phyloP scores from a whole-genome alignment of 2,329 filamentous ascomycete species.

The Sporothrix humicola region DNA sequence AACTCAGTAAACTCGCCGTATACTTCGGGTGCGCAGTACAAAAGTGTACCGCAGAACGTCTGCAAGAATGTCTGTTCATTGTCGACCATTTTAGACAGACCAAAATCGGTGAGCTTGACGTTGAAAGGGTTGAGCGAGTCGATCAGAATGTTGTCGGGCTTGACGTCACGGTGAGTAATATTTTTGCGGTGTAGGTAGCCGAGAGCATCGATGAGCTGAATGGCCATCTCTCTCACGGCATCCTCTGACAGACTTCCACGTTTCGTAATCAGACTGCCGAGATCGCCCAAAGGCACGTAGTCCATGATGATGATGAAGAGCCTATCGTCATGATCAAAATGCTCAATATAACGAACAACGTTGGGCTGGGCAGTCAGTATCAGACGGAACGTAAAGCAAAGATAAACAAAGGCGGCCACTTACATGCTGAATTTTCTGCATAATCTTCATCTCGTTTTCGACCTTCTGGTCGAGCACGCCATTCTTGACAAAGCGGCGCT shows the following conservation, averaged over 20 bases:
- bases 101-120: conserved; percentile 95
- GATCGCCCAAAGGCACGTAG: conserved; percentile 79
- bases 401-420: conserved; percentile 46
- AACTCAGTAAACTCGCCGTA: conserved; percentile 76
- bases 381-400: conserved; percentile 5
- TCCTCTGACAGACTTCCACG: conserved; percentile 68
- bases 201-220: conserved; percentile 79
- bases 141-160: conserved; percentile 96
- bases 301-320: conserved; percentile 99
- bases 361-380: conserved; percentile 66
- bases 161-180: conserved; percentile 98
- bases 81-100: conserved; percentile 90
- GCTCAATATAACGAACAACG: conserved; percentile 89
- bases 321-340: conserved; percentile 78
- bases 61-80: conserved; percentile 90
- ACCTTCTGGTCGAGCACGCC: conserved; percentile 88
- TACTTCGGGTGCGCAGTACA: conserved; percentile 97
- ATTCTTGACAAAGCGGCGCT: conserved; percentile 90
- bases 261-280: conserved; percentile 73
- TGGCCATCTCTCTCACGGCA: conserved; percentile 72
- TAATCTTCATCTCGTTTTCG: conserved; percentile 96
- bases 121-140: conserved; percentile 72
- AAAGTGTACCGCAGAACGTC: conserved; percentile 92
- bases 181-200: conserved; percentile 84
- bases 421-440: conserved; percentile 83